Conservation (phyloP, 129 eudicot species). For the Smallanthus sonchifolius region DNA sequence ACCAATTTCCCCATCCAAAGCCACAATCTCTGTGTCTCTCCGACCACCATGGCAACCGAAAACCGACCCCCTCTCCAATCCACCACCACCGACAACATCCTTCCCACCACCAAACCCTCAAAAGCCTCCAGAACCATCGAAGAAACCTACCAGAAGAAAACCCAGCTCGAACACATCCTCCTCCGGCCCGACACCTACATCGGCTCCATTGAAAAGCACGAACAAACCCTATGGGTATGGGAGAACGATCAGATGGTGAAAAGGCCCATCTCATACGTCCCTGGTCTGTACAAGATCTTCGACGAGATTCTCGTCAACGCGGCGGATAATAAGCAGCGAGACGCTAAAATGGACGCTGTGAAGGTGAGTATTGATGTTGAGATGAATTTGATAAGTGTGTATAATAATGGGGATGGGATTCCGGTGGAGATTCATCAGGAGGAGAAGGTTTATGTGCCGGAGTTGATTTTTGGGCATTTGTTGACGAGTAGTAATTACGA, state of each 20-base stretch:
- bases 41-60: conserved; percentile 24
- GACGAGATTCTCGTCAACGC: conserved; percentile 93
- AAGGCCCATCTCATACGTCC: conserved; percentile 47
- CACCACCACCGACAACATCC: conserved; percentile 58
- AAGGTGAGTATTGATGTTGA: conserved; percentile 60
- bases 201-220: conserved; percentile 82
- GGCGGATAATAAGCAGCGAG: conserved; percentile 90
- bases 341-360: conserved; percentile 65
- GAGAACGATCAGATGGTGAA: conserved; percentile 45
- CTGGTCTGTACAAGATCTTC: conserved; percentile 91
- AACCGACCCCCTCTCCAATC: conserved; percentile 50
- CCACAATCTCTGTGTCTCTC: conserved; percentile 38
- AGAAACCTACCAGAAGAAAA: conserved; percentile 84
- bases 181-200: conserved; percentile 95
- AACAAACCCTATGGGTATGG: conserved; percentile 64
- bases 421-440: conserved; percentile 93
- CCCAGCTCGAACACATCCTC: conserved; percentile 96
- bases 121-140: conserved; percentile 57
- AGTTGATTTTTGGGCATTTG: conserved; percentile 89
- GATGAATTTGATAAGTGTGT: conserved; percentile 55
- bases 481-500: conserved; percentile 93
- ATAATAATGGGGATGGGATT: conserved; percentile 80
- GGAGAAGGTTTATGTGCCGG: conserved; percentile 91
- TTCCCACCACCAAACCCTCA: conserved; percentile 20
- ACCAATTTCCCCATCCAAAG: conserved; percentile 4